Base-by-base conservation (phyloP, 495 filamentous ascomycete genomes). In the Copromyces sp. region DNA sequence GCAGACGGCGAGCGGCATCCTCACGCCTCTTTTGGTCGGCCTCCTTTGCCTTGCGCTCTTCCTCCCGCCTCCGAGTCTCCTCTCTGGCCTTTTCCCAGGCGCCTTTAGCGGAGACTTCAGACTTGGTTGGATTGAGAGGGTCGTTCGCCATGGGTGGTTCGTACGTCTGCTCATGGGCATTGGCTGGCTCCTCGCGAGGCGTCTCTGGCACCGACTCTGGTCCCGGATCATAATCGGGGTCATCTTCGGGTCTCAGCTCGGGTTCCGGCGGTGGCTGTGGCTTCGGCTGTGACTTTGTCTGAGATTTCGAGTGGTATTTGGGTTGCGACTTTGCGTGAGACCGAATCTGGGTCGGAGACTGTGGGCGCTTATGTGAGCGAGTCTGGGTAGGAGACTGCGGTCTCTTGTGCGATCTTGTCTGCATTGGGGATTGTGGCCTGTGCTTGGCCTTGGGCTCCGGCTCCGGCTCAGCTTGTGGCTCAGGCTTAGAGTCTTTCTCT, bases 61-160 rank as follows among this genome's bases (percentile, higher is more conserved):
- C 89, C 72, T 89, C 89, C 68, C 85, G 84, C 68, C 84, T 84
- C 41, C 86, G 81, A 65, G 87, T 89, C 74, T 94, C 92, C 78
- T 94, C 91, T 70, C 88, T 83, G 3, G 89, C 92, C 73, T 86
- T 91, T 75, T 93, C 90, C 90, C 90, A 92, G 9, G 86, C 85
- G 9, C 84, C 86, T 72, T 84, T 87, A 32, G 77, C 81, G 68
- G 80, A 35, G 0, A 65, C 76, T 11, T 79, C 74, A 29, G 73
- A 35, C 68, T 74, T 79, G 24, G 74, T 73, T 6, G 72, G 69
- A 8, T 68, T 76, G 29, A 8, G 12, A 17, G 53, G 73, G 76
- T 69, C 68, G 73, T 70, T 78, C 74, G 84, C 80, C 39, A 80
- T 77, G 53, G 82, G 75, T 68, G 83, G 80, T 79, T 79, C 83